Evolutionary conservation across 805 yeast genomes (phyloP), one percentile per base, ranked within the genome.

Genomic region (Candida sphagnicola): DNA sequence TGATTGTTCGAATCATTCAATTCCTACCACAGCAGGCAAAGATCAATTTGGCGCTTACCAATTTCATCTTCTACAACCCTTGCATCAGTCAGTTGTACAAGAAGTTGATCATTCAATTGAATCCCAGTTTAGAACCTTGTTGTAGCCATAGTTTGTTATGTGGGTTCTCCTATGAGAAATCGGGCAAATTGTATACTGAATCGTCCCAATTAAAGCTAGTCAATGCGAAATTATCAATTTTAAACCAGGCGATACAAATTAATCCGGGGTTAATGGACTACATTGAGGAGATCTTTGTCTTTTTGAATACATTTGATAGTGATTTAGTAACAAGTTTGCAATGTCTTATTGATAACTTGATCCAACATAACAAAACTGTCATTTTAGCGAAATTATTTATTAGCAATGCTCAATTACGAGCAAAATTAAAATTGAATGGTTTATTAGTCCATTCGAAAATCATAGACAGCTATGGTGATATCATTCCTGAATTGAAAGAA

Each of bases 141-240:
- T 23, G 17, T 14, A 33, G 23, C 12, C 23, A 21, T 13, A 33
- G 28, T 8, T 10, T 16, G 14, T 12, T 33, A 10, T 14, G 17
- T 10, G 35, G 35, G 4, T 33, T 33, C n/a, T 33, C 35, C 5
- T 33, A 33, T 23, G 6, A n/a, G 13, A 33, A 23, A 23, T 13
- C 12, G 8, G 35, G 35, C 5, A 33, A 33, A 33, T 14, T 33
- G 6, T 33, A 33, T 16, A 33, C 35, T 8, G 35, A 33, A 13
- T 6, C 11, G 8, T 33, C 35, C 4, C 67, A 64, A 28, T 24
- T 41, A 28, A 49, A 47, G 18, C 39, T 63, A 42, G 50, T 65
- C 19, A 42, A 45, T 32, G 65, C 66, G 12, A 47, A 61, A 37
- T 36, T 67, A 28, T 39, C 45, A 24, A 49, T 57, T 1, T 47